Base-by-base conservation (phyloP, 2,329 filamentous ascomycete genomes). In the Ophiosphaerella herpotricha region DNA sequence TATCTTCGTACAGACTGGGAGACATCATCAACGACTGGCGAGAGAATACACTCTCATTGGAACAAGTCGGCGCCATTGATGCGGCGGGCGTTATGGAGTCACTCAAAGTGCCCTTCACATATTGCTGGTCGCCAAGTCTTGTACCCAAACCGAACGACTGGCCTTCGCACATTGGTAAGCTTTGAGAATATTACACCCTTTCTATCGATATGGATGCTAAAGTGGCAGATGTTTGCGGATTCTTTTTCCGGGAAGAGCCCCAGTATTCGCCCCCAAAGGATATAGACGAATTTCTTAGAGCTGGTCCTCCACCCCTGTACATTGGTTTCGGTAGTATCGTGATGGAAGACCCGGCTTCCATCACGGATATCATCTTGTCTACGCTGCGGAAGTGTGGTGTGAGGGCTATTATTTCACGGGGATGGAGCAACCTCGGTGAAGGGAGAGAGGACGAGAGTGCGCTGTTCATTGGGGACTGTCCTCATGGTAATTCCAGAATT, bases 381-480 rank as follows among this genome's bases (percentile, higher is more conserved):
- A 80, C 81, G 2, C 74, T 83, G 1, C 57, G 59, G 9, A 14
- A 24, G 0, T 43, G 45, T 23, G 55, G 57, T 5, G 45, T 63
- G 8, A 76, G 82, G 34, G 81, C 80, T 1, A 74, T 85, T 4
- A 73, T 85, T 0, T 83, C 81, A 0, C 76, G 76, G 46, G 81
- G 81, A n/a, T 54, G 52, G 48, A 54, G 52, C 29, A 55, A 59
- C n/a, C 39, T 61, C 1, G 51, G 56, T 9, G 47, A 46, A 26
- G 18, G 18, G 18, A 21, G 4, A 21, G 18, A 21, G 18, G 18
- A 21, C 1, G 42, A 69, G 72, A 35, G 71, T 80, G 24, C 79
- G 76, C 50, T 82, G 75, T 66, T 68, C 83, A 21, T 65, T 18
- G 89, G 87, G 18, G 92, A 92, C 64, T 85, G 87, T 38, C 90